Base-by-base conservation (phyloP, 2,329 filamentous ascomycete genomes). In the Curvularia sp. region DNA sequence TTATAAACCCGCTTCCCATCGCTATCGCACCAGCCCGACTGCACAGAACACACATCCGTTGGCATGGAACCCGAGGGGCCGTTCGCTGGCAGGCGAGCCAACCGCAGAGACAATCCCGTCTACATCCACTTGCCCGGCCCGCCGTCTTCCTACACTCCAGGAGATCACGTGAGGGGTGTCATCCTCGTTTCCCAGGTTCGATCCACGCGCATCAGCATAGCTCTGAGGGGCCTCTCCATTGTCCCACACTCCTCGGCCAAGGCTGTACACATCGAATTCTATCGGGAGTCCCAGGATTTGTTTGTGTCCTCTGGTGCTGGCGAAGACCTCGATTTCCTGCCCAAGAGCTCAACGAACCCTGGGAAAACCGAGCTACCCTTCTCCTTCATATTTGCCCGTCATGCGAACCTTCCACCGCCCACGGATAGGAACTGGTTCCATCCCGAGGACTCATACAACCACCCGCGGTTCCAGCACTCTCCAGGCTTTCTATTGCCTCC, bases 321-420 rank as follows among this genome's bases (percentile, higher is more conserved):
- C 28, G 59, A 63, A 43, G 61, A 66, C 32, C 68, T 70, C 32
- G 68, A 74, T 23, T 66, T 70, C 41, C 28, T 69, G 3, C 57
- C 56, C 27, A 60, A 57, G 47, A 70, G 66, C 39, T 63, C 65
- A 34, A 61, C 59, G 9, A 34, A 42, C 4, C 62, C 66, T 19
- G 65, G 63, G 15, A 67, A 63, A 45, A 66, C 70, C 2, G 70
- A 73, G 45, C 48, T 74, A 1, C 64, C 65, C 13, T 74, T 74
- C 36, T 57, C 67, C 39, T 69, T 74, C 45, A 64, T 38, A n/a
- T 72, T 70, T 46, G 68, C 70, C 3, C 62, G 62, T 5, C 36
- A 49, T 13, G 68, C 63, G 6, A 63, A 57, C n/a, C 43, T 63
- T 41, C 30, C 53, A 7, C 66, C 61, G 25, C 65, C 66, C 19